phyloP scores from a whole-genome alignment of 768 basidiomycete genomes.

The Hygrocybe punicea region DNA sequence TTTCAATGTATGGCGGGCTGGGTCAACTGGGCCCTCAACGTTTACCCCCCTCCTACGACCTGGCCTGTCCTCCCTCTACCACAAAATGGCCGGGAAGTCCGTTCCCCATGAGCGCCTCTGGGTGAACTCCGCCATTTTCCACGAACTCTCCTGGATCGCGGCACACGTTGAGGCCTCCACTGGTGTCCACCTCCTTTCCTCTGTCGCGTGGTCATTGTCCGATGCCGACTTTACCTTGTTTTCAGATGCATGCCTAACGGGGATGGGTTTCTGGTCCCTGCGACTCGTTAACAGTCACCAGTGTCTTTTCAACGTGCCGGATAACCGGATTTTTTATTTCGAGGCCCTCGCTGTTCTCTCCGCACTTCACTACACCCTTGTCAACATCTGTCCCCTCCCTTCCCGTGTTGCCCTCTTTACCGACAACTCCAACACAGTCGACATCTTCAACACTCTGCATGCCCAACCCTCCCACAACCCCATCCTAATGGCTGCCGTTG shows the following conservation, averaged over 20 bases:
- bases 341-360: slow-evolving; percentile 13
- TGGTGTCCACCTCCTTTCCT: neutral
- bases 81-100: slow-evolving; percentile 22
- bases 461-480: slow-evolving; percentile 22
- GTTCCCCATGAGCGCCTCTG: neutral
- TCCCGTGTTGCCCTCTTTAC: slow-evolving; percentile 11
- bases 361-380: neutral
- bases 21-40: slow-evolving; percentile 34
- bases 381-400: neutral
- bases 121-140: neutral
- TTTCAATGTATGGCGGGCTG: slow-evolving; percentile 25
- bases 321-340: slow-evolving; percentile 12
- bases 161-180: neutral
- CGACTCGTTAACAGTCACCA: too few relatives aligned
- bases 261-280: too few relatives aligned
- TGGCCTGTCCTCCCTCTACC: slow-evolving; percentile 24
- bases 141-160: neutral
- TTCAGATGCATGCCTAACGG: too few relatives aligned
- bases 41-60: slow-evolving; percentile 28
- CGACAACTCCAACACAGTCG: slow-evolving; percentile 14
- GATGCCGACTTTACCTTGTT: too few relatives aligned
- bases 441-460: slow-evolving; percentile 10
- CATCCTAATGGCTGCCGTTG: slow-evolving; percentile 18
- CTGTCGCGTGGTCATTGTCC: neutral
- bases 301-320: too few relatives aligned